Evolutionary conservation across 164 flowering plant genomes (phyloP), one percentile per base, ranked within the genome.

Genomic region (Aristolochia californica): DNA sequence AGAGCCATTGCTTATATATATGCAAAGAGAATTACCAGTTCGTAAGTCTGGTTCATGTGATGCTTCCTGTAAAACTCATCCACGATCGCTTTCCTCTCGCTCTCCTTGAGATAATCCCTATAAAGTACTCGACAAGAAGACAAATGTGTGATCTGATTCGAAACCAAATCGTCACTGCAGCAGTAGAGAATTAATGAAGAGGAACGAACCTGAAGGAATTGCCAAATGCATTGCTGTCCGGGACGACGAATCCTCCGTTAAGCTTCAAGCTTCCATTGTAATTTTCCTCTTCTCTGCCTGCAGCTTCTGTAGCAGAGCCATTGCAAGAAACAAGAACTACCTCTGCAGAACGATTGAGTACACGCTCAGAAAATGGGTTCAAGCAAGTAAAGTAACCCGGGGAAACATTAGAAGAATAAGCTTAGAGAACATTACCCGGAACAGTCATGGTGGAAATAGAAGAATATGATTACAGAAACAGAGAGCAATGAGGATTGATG

Each of bases 61-160:
- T 72, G 62, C 2, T 45, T 63, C 23, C 52, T 57, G 65, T 76
- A 76, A 50, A 76, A 73, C 3, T 72, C 57, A 51, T 70, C 73
- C 12, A 76, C 79, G 2, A 15, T 20, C 0, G 20, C 63, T 18
- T 57, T 68, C 45, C 77, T 70, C 48, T 61, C 67, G 55, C 73
- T 70, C 52, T 66, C 77, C 56, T 62, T 68, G 3, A 70, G 72
- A 55, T 72, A 72, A 23, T 70, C 74, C 72, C 77, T 70, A 48
- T 44, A 60, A 13, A 25, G 17, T n/a, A 13, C 28, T 9, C n/a
- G 13, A 14, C 30, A 2, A 2, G 7, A 2, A 16, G 1, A 4
- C 10, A 25, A 13, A 14, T 2, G 11, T n/a, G 16, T 14, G 3
- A 14, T n/a, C 11, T 14, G 4, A 17, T 47, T 8, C 40, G 15